phyloP scores from a whole-genome alignment of 2,329 filamentous ascomycete species.

The Calycina herbarum region DNA sequence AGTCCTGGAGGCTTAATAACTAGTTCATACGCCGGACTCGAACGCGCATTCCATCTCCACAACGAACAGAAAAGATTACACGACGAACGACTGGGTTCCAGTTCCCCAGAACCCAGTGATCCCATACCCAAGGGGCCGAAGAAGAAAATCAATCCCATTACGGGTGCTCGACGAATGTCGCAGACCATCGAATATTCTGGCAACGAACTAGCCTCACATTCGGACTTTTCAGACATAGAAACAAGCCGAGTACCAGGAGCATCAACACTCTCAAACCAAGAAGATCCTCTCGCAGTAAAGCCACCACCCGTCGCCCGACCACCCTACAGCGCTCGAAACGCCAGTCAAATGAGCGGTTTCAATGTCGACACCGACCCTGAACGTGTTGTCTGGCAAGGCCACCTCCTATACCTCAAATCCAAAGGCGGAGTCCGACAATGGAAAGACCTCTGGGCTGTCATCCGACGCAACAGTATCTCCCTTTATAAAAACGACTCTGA shows the following conservation, averaged over 20 bases:
- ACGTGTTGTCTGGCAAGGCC: constrained; percentile 91
- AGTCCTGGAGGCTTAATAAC: constrained; percentile 55
- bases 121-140: constrained; percentile 23
- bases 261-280: constrained; percentile 33
- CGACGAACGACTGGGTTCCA: constrained; percentile 42
- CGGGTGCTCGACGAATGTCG: constrained; percentile 51
- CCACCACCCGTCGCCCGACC: constrained; percentile 36
- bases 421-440: constrained; percentile 85
- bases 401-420: constrained; percentile 80
- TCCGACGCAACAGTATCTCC: constrained; percentile 80
- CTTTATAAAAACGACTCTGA: constrained; percentile 93
- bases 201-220: constrained; percentile 74
- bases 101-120: constrained; percentile 61
- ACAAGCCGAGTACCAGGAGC: constrained; percentile 39
- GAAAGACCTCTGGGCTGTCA: constrained; percentile 92
- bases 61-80: constrained; percentile 31
- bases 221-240: constrained; percentile 79
- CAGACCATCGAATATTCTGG: constrained; percentile 66
- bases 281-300: constrained; percentile 37
- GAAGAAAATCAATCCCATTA: constrained; percentile 28
- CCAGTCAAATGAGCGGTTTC: constrained; percentile 62
- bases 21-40: constrained; percentile 32
- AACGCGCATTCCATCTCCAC: constrained; percentile 30
- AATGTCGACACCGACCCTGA: constrained; percentile 67
- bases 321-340: constrained; percentile 50